phyloP scores from a whole-genome alignment of 1,284 basidiomycete species.

The Cystobasidium sp. region DNA sequence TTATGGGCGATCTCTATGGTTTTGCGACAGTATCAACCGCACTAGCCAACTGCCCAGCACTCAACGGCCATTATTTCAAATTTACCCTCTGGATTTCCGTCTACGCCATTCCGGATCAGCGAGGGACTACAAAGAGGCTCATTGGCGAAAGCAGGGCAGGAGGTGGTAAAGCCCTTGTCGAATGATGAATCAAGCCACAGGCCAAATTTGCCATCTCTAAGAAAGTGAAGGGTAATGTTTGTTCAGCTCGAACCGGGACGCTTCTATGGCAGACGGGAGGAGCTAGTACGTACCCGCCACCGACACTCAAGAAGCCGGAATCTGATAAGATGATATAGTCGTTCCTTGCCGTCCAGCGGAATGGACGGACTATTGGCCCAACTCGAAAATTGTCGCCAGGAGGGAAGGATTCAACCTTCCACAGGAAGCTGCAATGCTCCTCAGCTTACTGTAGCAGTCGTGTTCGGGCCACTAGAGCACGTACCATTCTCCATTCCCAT shows the following conservation, averaged over 20 bases:
- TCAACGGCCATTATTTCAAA: slow-evolving; percentile 51
- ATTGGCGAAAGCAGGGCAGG: slow-evolving; percentile 86
- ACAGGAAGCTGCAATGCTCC: slow-evolving; percentile 69
- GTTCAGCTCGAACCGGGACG: not conserved
- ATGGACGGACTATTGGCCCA: slow-evolving; percentile 65
- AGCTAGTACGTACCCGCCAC: slow-evolving; percentile 72
- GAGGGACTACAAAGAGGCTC: slow-evolving; percentile 68
- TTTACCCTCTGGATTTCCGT: slow-evolving; percentile 43
- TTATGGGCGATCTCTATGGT: too few relatives aligned
- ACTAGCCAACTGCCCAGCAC: slow-evolving; percentile 48
- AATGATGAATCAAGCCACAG: slow-evolving; percentile 85
- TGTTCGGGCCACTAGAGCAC: slow-evolving; percentile 56
- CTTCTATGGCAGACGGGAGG: slow-evolving; percentile 19
- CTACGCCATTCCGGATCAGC: slow-evolving; percentile 12
- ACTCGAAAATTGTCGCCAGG: slow-evolving; percentile 49
- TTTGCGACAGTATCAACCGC: not conserved
- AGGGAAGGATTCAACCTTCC: slow-evolving; percentile 60
- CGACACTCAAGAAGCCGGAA: slow-evolving; percentile 77
- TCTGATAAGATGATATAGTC: slow-evolving; percentile 89
- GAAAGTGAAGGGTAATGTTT: not conserved
- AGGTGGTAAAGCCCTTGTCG: slow-evolving; percentile 78
- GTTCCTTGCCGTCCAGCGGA: slow-evolving; percentile 86
- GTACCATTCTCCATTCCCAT: slow-evolving; percentile 82
- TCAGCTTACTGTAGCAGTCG: not conserved
- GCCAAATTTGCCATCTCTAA: slow-evolving; percentile 82